Evolutionary conservation across 192 early-diverging fungal species (phyloP), one percentile per base, ranked within the genome.

Genomic region (Funneliformis geosporum): DNA sequence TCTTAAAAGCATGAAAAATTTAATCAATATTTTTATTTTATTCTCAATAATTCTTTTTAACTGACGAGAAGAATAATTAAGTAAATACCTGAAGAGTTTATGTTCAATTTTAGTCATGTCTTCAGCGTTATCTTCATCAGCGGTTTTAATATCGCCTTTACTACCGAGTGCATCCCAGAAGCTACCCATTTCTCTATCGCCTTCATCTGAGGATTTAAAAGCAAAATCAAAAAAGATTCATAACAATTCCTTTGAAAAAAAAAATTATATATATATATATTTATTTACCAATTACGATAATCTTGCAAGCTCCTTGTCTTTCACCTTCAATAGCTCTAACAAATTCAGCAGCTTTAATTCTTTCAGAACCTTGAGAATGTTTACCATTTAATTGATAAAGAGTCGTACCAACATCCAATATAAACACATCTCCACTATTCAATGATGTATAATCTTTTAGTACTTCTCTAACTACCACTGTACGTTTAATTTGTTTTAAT

Each of bases 341-440:
- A 75, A 89, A 90, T 79, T 93, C 90, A 21, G 91, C 90, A 7
- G 91, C 94, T 62, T 92, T 94, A 59, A 87, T 87, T 77, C 85
- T 91, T 80, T 95, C 94, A 38, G 89, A 76, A 3, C 93, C 93
- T 16, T 84, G 87, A 43, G 87, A 82, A 3, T 87, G 72, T 27
- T 70, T 75, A 10, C 94, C 93, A 76, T 95, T 92, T 90, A 92
- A 93, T 80, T 90, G 90, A 78, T 87, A 88, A 43, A 95, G 82
- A 4, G 85, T 80, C 42, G 89, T 82, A n/a, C 93, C 94, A 2
- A 82, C 82, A 80, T 95, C 93, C 28, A 94, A 73, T 12, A 95
- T 84, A 84, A 95, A 95, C 18, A 94, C 93, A 79, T 93, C 93
- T 0, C 89, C 91, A 21, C 86, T 85, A 83, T 92, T 93, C 38